Evolutionary conservation across 345 rosid genomes (phyloP), one percentile per base, ranked within the genome.

Genomic region (Gossypium arboreum): DNA sequence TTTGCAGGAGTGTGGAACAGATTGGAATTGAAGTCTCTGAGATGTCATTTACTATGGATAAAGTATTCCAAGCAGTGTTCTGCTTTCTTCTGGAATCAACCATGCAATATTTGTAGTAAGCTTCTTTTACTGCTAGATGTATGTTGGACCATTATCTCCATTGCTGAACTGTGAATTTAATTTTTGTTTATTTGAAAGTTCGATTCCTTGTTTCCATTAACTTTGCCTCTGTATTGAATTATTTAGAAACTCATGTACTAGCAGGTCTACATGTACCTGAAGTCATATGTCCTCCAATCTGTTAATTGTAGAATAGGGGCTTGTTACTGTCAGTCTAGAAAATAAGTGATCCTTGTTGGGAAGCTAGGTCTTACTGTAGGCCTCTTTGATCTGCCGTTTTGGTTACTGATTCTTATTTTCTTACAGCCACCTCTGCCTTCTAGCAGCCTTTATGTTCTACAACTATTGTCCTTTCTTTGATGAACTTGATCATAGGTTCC

Each of bases 1-100:
- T 81, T 82, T 88, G 91, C 92, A 90, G 95, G 95, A 76, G 63
- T 83, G 59, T 83, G 80, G 80, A 82, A 85, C 54, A 44, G 80
- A 77, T 72, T 77, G 82, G 81, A 79, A 82, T 81, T 84, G 74
- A 55, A 78, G 75, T 78, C 81, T 78, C 71, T 83, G 79, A 81
- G 89, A 83, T 77, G 83, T 73, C 71, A 82, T 80, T 77, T 77
- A 73, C 61, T 77, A 80, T 81, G 86, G 85, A 73, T 82, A 77
- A 75, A 80, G 80, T 84, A 79, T 80, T 80, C 80, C 74, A 76
- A 81, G 87, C 83, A 83, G 70, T 83, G 52, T 81, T 82, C 86
- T 86, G 81, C 85, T 84, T 77, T 81, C 84, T 39, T 70, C 84
- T 83, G 78, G 85, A 77, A 76, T 79, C 87, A 76, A 80, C 85